Evolutionary conservation across 306 rosid species (phyloP).

Genomic region (Casuarina glauca): DNA sequence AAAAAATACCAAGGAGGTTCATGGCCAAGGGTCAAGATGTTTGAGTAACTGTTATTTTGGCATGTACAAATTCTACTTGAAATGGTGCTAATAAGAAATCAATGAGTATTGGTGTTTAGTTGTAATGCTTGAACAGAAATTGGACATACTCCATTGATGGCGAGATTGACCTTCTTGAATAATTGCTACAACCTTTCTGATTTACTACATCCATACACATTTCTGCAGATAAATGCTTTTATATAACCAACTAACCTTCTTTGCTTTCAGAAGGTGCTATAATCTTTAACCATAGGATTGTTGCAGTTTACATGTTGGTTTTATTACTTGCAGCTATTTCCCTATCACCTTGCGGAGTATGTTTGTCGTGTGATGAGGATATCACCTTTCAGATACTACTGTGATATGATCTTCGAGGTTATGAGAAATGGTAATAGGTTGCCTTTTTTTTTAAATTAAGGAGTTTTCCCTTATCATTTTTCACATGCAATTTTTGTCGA

Average conservation of each 20-base stretch:
- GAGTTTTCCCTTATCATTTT: constrained; percentile 5
- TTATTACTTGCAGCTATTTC: constrained; percentile 79
- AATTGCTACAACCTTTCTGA: not conserved
- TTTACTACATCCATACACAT: not conserved
- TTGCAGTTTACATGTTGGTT: constrained; percentile 36
- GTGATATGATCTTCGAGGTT: constrained; percentile 94
- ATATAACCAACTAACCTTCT: constrained; percentile 2
- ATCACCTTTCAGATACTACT: constrained; percentile 89
- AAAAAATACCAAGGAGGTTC: no score
- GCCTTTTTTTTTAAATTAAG: constrained; percentile 16
- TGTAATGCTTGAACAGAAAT: no score
- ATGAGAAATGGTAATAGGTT: constrained; percentile 80
- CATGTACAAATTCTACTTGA: no score
- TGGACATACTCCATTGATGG: not conserved
- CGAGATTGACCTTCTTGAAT: not conserved
- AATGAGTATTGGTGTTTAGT: no score
- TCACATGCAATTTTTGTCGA: not conserved
- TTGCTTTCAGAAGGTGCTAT: not conserved
- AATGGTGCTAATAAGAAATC: no score
- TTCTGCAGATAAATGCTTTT: constrained; percentile 14
- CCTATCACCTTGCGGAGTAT: constrained; percentile 86
- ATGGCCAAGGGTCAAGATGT: no score
- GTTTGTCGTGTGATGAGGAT: constrained; percentile 95
- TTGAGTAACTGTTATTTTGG: no score
- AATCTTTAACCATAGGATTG: constrained; percentile 18